Conservation (phyloP, 1,284 basidiomycete species). For the Malassezia equina region DNA sequence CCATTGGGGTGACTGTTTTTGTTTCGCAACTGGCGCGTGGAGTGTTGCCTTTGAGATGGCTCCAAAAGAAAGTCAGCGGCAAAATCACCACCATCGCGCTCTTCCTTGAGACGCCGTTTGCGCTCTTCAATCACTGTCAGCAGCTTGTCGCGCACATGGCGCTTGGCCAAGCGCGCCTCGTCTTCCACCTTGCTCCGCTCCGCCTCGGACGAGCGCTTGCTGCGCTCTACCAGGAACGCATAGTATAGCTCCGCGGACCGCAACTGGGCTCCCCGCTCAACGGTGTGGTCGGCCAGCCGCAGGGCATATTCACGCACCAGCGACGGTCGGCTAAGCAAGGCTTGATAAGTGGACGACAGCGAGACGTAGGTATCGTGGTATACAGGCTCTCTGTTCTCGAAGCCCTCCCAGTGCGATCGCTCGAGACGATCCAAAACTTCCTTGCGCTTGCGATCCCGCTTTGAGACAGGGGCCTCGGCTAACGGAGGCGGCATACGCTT, state of each 20-base stretch:
- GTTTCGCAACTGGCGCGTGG: conserved; percentile 46
- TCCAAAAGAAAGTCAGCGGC: conserved; percentile 24
- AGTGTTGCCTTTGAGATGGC: conserved; percentile 32
- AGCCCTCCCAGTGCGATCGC: conserved; percentile 39
- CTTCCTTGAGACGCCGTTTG: conserved; percentile 37
- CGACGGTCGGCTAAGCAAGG: conserved; percentile 35
- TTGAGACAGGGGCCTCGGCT: not conserved
- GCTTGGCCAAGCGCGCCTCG: conserved; percentile 37
- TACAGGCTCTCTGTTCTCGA: conserved; percentile 42
- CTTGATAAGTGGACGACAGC: conserved; percentile 30
- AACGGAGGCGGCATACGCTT: not conserved
- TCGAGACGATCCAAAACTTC: conserved; percentile 45
- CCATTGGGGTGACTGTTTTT: conserved; percentile 23
- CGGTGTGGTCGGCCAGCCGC: conserved; percentile 27
- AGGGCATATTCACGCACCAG: conserved; percentile 37
- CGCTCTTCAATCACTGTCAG: conserved; percentile 41
- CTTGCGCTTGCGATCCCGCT: conserved; percentile 39
- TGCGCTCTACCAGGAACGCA: conserved; percentile 39
- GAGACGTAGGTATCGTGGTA: conserved; percentile 38
- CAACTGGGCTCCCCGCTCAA: conserved; percentile 33
- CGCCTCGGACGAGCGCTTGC: conserved; percentile 25
- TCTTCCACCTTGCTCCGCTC: conserved; percentile 40
- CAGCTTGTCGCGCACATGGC: conserved; percentile 38
- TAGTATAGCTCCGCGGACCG: conserved; percentile 35
- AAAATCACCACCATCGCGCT: conserved; percentile 43